Evolutionary conservation across 345 rosid genomes (phyloP).

Genomic region (Sonneratia caseolaris): DNA sequence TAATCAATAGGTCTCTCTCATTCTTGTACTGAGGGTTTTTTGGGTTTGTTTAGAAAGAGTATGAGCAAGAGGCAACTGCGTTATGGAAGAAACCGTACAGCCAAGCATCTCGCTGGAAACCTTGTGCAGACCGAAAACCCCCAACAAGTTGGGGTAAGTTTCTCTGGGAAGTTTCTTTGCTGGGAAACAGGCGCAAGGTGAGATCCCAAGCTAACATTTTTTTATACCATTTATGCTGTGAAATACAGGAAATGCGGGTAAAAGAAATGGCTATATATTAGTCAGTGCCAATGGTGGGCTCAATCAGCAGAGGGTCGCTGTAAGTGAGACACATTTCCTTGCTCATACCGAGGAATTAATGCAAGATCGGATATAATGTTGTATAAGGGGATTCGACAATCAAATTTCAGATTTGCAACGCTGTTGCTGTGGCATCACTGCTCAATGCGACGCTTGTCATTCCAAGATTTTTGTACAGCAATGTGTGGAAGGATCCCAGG

Average conservation of each 20-base stretch:
- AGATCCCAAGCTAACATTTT: slow-evolving; percentile 1
- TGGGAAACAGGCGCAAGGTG: not conserved
- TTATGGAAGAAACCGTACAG: slow-evolving; percentile 47
- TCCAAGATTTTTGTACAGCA: slow-evolving; percentile 89
- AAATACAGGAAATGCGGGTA: slow-evolving; percentile 29
- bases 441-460: slow-evolving; percentile 71
- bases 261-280: slow-evolving; percentile 56
- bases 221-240: slow-evolving; percentile 6
- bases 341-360: not conserved
- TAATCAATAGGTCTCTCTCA: not conserved
- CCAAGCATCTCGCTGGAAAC: slow-evolving; percentile 64
- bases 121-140: slow-evolving; percentile 50
- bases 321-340: slow-evolving; percentile 28
- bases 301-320: slow-evolving; percentile 94
- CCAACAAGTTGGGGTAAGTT: slow-evolving; percentile 21
- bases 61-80: slow-evolving; percentile 31
- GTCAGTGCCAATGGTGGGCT: slow-evolving; percentile 94
- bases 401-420: slow-evolving; percentile 57
- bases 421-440: slow-evolving; percentile 65
- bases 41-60: slow-evolving; percentile 34
- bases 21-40: not conserved
- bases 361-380: not conserved
- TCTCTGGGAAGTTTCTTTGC: not conserved
- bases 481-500: slow-evolving; percentile 99
- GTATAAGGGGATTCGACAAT: not conserved